These are phyloP conservation scores for Coprinopsis sp. DNA, from an alignment of 768 basidiomycete genomes.

Conservation along the genomic window DNA sequence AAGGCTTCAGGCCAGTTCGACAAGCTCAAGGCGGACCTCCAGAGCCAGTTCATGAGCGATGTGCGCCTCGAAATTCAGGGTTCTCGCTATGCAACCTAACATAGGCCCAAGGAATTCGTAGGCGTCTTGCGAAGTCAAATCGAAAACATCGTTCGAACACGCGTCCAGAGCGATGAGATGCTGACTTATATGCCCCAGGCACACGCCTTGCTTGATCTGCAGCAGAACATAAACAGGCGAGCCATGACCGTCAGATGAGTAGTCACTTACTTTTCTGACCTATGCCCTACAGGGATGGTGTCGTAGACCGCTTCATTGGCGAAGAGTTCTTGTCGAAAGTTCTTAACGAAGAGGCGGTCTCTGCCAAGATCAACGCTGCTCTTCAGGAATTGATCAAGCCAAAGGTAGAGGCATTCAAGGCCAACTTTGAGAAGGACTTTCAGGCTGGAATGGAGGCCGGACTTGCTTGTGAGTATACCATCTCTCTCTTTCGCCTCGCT, in stretches of 20 bases:
- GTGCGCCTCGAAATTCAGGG: slow-evolving; percentile 35
- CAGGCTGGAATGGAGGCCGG: too few species aligned
- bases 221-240: slow-evolving; percentile 71
- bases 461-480: neutral
- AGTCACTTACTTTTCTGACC: neutral
- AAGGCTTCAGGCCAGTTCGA: slow-evolving; percentile 81
- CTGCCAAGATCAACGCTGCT: slow-evolving; percentile 3
- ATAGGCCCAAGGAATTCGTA: slow-evolving; percentile 41
- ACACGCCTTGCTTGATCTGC: slow-evolving; percentile 52
- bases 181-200: slow-evolving; percentile 51
- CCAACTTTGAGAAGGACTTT: too few species aligned
- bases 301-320: slow-evolving; percentile 11
- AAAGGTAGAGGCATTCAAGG: neutral
- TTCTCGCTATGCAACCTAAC: neutral
- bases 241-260: too few species aligned
- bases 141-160: slow-evolving; percentile 56
- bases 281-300: slow-evolving; percentile 1
- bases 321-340: slow-evolving; percentile 5
- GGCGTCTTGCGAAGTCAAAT: slow-evolving; percentile 52
- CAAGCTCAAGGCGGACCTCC: slow-evolving; percentile 59
- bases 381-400: slow-evolving; percentile 10
- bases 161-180: slow-evolving; percentile 49
- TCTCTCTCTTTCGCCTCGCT: neutral
- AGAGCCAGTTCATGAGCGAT: slow-evolving; percentile 56
- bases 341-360: slow-evolving; percentile 9